These are phyloP conservation scores for Mucor racemosus DNA, from an alignment of 371 early-diverging fungal species.

Conservation along the genomic window DNA sequence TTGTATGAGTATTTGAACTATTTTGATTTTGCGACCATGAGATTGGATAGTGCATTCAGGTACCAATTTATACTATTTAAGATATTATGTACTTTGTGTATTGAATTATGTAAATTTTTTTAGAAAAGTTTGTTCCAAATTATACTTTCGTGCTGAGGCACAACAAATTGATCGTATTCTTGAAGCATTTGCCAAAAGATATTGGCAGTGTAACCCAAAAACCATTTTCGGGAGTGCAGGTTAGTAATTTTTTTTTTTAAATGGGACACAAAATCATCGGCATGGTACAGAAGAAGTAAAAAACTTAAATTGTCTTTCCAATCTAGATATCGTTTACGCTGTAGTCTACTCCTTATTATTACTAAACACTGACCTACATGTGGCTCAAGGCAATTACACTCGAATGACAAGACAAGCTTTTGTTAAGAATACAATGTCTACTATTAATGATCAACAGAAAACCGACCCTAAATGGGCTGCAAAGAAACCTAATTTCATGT, in stretches of 20 bases:
- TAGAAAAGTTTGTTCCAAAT: slow-evolving; percentile 72
- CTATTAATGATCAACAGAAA: slow-evolving; percentile 49
- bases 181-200: slow-evolving; percentile 78
- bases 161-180: slow-evolving; percentile 92
- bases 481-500: slow-evolving; percentile 18
- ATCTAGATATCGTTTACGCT: slow-evolving; percentile 78
- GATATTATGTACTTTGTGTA: neutral
- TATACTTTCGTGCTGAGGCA: slow-evolving; percentile 88
- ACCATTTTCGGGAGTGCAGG: slow-evolving; percentile 58
- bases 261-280: neutral
- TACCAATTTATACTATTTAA: slow-evolving; percentile 10
- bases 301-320: too few relatives aligned
- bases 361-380: slow-evolving; percentile 92
- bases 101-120: neutral
- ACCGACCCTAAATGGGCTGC: slow-evolving; percentile 1
- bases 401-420: slow-evolving; percentile 68
- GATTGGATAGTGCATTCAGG: slow-evolving; percentile 84
- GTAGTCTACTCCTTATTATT: slow-evolving; percentile 85
- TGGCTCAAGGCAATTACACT: slow-evolving; percentile 71
- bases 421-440: slow-evolving; percentile 64
- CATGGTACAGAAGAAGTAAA: neutral
- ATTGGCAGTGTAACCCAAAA: slow-evolving; percentile 80
- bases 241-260: slow-evolving; percentile 14
- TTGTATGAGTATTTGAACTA: slow-evolving; percentile 73
- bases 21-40: slow-evolving; percentile 73